phyloP scores from a whole-genome alignment of 1,284 basidiomycete genomes.

The Boletellus dicymbophilus region DNA sequence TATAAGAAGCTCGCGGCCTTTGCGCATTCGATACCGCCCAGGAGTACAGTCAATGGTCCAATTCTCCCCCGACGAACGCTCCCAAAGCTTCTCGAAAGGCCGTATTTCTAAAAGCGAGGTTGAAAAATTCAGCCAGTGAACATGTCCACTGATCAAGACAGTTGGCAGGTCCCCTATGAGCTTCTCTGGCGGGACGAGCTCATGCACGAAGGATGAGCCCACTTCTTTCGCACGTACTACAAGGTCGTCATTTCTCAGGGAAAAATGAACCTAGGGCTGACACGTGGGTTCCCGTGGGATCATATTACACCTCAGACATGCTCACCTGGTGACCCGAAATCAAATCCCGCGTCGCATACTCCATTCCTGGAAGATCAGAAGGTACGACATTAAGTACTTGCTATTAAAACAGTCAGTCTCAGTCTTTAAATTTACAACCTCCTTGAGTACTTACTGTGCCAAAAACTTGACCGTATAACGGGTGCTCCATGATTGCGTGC shows the following conservation, averaged over 20 bases:
- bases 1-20: too few species aligned
- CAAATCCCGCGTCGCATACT: conserved; percentile 32
- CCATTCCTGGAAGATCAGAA: conserved; percentile 35
- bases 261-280: conserved; percentile 32
- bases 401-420: not conserved
- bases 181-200: conserved; percentile 38
- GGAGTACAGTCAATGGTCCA: too few species aligned
- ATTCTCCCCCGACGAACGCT: too few species aligned
- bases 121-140: too few species aligned
- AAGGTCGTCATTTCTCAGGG: conserved; percentile 23
- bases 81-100: too few species aligned
- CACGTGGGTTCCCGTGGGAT: not conserved
- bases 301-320: not conserved
- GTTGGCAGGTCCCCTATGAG: conserved; percentile 39
- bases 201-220: conserved; percentile 8
- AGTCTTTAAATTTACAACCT: too few species aligned
- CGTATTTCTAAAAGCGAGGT: too few species aligned
- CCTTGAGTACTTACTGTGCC: not conserved
- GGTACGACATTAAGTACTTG: conserved; percentile 24
- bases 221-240: conserved; percentile 29
- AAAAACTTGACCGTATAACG: not conserved
- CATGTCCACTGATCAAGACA: too few species aligned
- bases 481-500: not conserved
- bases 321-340: conserved; percentile 28
- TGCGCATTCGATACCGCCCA: too few species aligned